Conservation (phyloP, 768 basidiomycete species). For the Amanita pseudoporphyria region DNA sequence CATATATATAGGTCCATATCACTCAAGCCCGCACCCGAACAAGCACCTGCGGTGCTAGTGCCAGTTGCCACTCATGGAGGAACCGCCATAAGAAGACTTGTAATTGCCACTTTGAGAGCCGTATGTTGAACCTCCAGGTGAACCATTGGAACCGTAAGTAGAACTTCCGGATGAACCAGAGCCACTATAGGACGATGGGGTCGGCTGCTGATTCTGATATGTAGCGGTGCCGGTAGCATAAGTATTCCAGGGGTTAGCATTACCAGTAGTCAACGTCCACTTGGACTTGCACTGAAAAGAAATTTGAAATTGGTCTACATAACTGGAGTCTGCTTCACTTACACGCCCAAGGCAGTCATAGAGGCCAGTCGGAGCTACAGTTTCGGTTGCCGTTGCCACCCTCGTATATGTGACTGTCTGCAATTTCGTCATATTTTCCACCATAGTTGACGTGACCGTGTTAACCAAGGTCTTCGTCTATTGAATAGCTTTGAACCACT, state of each 20-base stretch:
- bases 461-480: constrained; percentile 52
- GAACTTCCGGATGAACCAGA: background rate
- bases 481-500: constrained; percentile 1
- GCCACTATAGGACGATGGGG: background rate
- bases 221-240: constrained; percentile 24
- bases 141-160: background rate
- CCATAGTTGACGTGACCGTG: constrained; percentile 45
- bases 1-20: too few species aligned
- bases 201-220: background rate
- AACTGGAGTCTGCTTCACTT: constrained; percentile 8
- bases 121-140: background rate
- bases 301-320: constrained; percentile 10
- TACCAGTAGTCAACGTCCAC: constrained; percentile 43
- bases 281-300: constrained; percentile 43
- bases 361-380: constrained; percentile 40
- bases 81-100: background rate
- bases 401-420: constrained; percentile 40
- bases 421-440: constrained; percentile 35
- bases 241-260: constrained; percentile 39
- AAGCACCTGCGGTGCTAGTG: background rate
- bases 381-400: constrained; percentile 35
- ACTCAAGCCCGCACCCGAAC: background rate
- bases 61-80: background rate
- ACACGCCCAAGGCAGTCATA: constrained; percentile 44
- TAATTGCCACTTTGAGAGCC: too few species aligned